phyloP scores from a whole-genome alignment of 2,329 filamentous ascomycete species.

The Aspergillus clavatus region DNA sequence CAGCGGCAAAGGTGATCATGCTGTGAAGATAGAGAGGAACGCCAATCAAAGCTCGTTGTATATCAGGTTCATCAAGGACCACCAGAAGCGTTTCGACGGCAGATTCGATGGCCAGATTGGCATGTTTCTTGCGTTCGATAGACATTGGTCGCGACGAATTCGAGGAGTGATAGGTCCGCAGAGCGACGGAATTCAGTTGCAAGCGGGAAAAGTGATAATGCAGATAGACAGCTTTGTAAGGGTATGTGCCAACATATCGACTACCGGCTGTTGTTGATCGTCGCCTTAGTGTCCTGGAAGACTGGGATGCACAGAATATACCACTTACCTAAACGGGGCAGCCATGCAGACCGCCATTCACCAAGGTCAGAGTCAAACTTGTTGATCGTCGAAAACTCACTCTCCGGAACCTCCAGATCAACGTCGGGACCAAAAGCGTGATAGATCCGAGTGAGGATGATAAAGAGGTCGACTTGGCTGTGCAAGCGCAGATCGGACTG shows the following conservation, averaged over 20 bases:
- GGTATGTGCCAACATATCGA: constrained; percentile 46
- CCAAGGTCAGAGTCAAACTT: constrained; percentile 38
- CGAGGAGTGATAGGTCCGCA: constrained; percentile 43
- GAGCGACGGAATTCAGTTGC: constrained; percentile 47
- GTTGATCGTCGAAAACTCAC: constrained; percentile 38
- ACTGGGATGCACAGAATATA: not conserved
- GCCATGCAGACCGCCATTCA: constrained; percentile 35
- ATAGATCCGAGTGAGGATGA: constrained; percentile 42
- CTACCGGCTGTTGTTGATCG: constrained; percentile 35
- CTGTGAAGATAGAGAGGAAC: constrained; percentile 45
- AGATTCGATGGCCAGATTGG: constrained; percentile 41
- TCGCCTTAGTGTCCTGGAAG: not conserved
- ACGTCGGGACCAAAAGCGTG: constrained; percentile 43
- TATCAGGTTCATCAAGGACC: constrained; percentile 41
- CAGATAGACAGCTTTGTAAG: constrained; percentile 47
- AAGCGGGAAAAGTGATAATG: constrained; percentile 51
- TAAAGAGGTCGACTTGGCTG: constrained; percentile 42
- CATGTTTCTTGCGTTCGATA: constrained; percentile 42
- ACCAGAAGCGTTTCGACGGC: constrained; percentile 41
- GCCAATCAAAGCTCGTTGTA: constrained; percentile 40
- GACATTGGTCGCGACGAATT: constrained; percentile 38
- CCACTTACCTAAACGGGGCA: constrained; percentile 31
- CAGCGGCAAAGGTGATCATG: constrained; percentile 46
- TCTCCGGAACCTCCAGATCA: constrained; percentile 38
- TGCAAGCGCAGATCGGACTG: constrained; percentile 37